phyloP scores from a whole-genome alignment of 2,329 filamentous ascomycete species.

The Magnaporthiopsis incrustans region DNA sequence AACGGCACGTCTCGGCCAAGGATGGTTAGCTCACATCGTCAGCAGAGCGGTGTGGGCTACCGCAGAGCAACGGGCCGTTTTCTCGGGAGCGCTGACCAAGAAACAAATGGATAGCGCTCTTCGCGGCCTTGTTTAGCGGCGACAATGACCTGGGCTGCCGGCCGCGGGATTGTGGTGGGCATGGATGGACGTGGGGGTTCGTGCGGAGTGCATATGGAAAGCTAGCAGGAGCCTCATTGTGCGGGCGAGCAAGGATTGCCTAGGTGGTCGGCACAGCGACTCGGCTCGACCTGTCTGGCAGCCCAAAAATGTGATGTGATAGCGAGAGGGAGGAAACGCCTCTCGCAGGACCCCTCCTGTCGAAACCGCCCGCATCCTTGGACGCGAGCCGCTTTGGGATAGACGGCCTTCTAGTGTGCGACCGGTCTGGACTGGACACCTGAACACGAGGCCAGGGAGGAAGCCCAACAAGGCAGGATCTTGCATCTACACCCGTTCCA shows the following conservation, averaged over 20 bases:
- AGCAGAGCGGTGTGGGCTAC: background rate
- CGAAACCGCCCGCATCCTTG: background rate
- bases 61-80: background rate
- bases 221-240: background rate
- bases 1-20: background rate
- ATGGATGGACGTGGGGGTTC: background rate
- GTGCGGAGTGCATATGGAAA: background rate
- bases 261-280: background rate
- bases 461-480: background rate
- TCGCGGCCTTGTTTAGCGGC: background rate
- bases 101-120: background rate
- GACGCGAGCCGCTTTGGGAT: background rate
- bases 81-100: background rate
- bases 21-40: too few relatives aligned
- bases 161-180: background rate
- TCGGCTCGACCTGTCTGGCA: background rate
- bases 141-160: too few relatives aligned
- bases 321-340: too few relatives aligned
- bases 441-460: background rate
- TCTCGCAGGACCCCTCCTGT: background rate
- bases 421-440: background rate
- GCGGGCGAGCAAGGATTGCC: background rate
- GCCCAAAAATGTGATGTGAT: too few relatives aligned
- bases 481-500: background rate
- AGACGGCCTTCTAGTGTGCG: background rate